A percentile compares a stretch with the other conserved stretches of the same genome.
Conservation (phyloP, 352 stramenopile species). For the Pythium biforme region DNA sequence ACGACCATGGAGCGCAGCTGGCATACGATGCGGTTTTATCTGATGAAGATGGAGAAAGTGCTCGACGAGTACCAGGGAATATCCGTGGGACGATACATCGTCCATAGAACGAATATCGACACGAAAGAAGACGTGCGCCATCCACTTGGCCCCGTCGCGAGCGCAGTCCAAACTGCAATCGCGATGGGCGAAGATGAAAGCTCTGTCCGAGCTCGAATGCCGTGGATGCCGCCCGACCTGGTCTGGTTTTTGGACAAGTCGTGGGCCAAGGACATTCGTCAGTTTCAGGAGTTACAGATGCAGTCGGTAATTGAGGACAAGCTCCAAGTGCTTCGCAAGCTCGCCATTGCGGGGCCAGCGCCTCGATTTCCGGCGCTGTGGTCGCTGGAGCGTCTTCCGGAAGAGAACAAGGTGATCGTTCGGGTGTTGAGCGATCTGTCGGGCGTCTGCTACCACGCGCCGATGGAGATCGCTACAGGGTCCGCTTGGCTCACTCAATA, state of each 20-base stretch:
- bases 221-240: conserved; percentile 20
- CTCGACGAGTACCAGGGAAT: conserved; percentile 19
- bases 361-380: conserved; percentile 23
- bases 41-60: conserved; percentile 26
- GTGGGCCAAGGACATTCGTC: conserved; percentile 18
- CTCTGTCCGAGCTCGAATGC: background rate
- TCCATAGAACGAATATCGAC: background rate
- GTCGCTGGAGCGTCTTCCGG: conserved; percentile 11
- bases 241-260: conserved; percentile 14
- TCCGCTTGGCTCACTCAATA: conserved; percentile 18
- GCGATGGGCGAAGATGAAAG: background rate
- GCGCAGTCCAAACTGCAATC: background rate
- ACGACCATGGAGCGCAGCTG: background rate
- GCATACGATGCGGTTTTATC: conserved; percentile 19
- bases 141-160: background rate
- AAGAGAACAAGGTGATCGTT: conserved; percentile 9
- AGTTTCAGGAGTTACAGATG: conserved; percentile 6
- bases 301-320: conserved; percentile 16
- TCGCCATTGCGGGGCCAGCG: conserved; percentile 10
- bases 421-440: conserved; percentile 25
- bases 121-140: background rate
- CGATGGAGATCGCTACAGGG: conserved; percentile 24
- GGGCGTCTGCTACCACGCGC: conserved; percentile 25
- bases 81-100: background rate
- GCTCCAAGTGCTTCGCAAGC: conserved; percentile 17